Evolutionary conservation across 2,329 filamentous ascomycete genomes (phyloP).

Genomic region (Teratosphaeriaceae sp.): DNA sequence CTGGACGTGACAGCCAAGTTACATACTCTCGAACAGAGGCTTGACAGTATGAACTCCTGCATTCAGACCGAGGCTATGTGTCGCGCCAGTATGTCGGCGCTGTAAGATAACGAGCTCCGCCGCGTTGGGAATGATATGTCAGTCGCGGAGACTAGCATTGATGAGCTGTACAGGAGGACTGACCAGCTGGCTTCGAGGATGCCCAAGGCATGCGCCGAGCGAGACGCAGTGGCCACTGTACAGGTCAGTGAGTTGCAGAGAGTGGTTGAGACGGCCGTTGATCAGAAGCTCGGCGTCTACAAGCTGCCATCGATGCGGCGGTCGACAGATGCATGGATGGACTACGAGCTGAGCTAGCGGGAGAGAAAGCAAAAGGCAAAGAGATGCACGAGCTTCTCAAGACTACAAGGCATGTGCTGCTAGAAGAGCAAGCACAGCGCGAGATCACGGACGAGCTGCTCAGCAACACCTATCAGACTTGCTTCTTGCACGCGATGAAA

Average conservation of each 20-base stretch:
- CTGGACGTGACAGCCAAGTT: no score
- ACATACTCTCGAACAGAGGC: not conserved
- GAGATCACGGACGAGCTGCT: no score
- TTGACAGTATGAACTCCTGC: not conserved
- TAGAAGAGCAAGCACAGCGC: no score
- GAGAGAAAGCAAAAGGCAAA: no score
- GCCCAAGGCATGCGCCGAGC: no score
- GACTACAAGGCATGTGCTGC: not conserved
- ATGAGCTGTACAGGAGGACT: not conserved
- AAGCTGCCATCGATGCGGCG: not conserved
- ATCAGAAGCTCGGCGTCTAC: not conserved
- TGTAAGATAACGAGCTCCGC: constrained; percentile 2
- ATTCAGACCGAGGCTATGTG: not conserved
- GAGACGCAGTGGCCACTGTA: not conserved
- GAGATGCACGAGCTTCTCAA: no score
- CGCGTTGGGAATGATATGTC: not conserved
- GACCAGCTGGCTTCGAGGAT: not conserved
- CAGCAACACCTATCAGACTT: no score
- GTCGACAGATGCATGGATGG: not conserved
- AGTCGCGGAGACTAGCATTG: not conserved
- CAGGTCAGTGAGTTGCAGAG: not conserved
- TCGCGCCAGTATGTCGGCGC: constrained; percentile 1
- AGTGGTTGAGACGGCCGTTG: not conserved
- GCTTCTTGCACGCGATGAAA: no score
- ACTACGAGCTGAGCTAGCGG: constrained; percentile 1